These are phyloP conservation scores for Colletotrichum tropicicola DNA, from an alignment of 2,329 filamentous ascomycete genomes.

Conservation along the genomic window DNA sequence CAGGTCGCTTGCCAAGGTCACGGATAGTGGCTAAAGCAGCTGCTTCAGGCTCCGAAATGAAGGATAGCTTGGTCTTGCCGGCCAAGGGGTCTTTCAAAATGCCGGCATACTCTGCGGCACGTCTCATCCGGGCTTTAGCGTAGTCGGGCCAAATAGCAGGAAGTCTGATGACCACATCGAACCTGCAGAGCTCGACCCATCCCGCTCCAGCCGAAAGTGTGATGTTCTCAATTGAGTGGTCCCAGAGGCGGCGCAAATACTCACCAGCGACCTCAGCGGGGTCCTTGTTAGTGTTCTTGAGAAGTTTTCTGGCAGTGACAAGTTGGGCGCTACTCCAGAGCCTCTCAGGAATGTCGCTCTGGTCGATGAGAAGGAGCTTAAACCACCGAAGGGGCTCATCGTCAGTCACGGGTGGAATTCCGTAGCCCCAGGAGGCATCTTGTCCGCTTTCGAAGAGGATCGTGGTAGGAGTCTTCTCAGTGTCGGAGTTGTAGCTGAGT, in stretches of 20 bases:
- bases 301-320: background rate
- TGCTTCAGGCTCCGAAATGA: conserved; percentile 55
- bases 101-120: conserved; percentile 44
- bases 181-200: conserved; percentile 33
- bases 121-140: conserved; percentile 45
- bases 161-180: conserved; percentile 51
- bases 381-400: conserved; percentile 47
- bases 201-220: conserved; percentile 32
- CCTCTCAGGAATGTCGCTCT: conserved; percentile 36
- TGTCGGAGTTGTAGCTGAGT: conserved; percentile 35
- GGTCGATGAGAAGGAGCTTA: conserved; percentile 49
- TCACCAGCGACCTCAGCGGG: conserved; percentile 39
- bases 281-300: conserved; percentile 27
- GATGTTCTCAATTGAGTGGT: conserved; percentile 38
- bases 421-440: conserved; percentile 42
- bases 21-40: conserved; percentile 49
- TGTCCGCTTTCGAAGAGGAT: conserved; percentile 31
- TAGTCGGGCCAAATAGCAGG: conserved; percentile 57
- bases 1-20: conserved; percentile 35
- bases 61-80: conserved; percentile 41
- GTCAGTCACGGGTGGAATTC: conserved; percentile 31
- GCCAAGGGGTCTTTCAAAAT: conserved; percentile 39
- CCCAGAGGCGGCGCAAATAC: conserved; percentile 46
- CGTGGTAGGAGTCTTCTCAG: conserved; percentile 41
- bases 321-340: conserved; percentile 36